A percentile compares a stretch with the other conserved stretches of the same genome.
Evolutionary conservation across 441 rosid genomes (phyloP).

Genomic region (Pelargonium fulgidum): DNA sequence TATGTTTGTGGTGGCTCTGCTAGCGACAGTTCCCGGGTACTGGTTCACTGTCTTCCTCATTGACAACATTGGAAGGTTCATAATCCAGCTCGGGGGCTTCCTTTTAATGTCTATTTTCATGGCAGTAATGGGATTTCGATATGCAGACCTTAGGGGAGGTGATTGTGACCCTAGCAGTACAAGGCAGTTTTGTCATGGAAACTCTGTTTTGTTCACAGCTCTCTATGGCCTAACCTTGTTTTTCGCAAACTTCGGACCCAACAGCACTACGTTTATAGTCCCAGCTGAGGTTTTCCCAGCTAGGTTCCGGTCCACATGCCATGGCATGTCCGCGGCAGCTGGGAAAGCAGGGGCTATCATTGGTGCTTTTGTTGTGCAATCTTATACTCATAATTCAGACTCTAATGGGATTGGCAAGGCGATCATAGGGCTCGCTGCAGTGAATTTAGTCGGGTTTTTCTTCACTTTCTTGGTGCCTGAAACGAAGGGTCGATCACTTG

Average conservation of each 20-base stretch:
- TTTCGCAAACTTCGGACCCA: constrained; percentile 69
- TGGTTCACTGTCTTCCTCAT: constrained; percentile 47
- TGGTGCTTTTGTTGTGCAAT: constrained; percentile 53
- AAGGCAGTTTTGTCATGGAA: constrained; percentile 28
- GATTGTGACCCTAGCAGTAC: background rate
- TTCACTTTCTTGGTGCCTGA: constrained; percentile 57
- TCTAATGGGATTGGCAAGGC: constrained; percentile 29
- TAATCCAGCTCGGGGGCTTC: constrained; percentile 45
- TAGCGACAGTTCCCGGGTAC: constrained; percentile 43
- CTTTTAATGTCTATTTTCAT: constrained; percentile 42
- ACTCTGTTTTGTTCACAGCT: constrained; percentile 24
- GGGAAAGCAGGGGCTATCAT: constrained; percentile 68
- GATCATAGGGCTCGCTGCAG: constrained; percentile 36
- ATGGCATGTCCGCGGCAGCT: constrained; percentile 58
- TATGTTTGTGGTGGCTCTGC: constrained; percentile 36
- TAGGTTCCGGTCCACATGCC: constrained; percentile 57
- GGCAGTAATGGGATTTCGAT: constrained; percentile 34
- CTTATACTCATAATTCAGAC: constrained; percentile 25
- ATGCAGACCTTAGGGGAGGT: constrained; percentile 27
- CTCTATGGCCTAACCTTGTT: constrained; percentile 49
- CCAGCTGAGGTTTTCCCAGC: constrained; percentile 72
- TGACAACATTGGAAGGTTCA: constrained; percentile 39
- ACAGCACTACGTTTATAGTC: constrained; percentile 56
- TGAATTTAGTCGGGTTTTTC: constrained; percentile 42
- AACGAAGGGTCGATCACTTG: constrained; percentile 55